A percentile compares a stretch with the other conserved stretches of the same genome.
These are phyloP conservation scores for Pichia sp. DNA, from an alignment of 1,139 yeast species.

Conservation along the genomic window DNA sequence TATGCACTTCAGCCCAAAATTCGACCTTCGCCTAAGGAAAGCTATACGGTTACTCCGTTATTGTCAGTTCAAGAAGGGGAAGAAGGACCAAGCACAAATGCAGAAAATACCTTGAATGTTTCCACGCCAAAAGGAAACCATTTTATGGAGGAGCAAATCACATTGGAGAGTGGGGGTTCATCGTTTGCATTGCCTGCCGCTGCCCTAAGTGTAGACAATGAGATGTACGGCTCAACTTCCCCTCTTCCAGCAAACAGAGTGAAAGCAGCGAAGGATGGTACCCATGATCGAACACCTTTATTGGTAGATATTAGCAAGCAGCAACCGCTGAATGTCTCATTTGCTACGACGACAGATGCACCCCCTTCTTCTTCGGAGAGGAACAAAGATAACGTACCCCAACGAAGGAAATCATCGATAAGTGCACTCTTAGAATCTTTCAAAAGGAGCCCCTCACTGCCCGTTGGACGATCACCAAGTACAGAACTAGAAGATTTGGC, in stretches of 20 bases:
- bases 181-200: conserved; percentile 13
- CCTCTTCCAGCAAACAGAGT: background rate
- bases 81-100: background rate
- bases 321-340: background rate
- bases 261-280: background rate
- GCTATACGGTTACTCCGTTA: background rate
- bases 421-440: conserved; percentile 18
- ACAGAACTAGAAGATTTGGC: conserved; percentile 27
- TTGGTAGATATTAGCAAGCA: conserved; percentile 10
- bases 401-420: conserved; percentile 12
- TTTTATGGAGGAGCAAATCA: conserved; percentile 9
- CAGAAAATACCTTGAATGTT: conserved; percentile 2
- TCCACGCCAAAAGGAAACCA: conserved; percentile 4
- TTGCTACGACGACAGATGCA: background rate
- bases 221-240: conserved; percentile 6
- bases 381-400: background rate
- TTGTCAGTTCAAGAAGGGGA: background rate
- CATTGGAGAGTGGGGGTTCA: background rate
- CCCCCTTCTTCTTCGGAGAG: background rate
- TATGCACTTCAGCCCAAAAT: background rate
- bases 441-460: conserved; percentile 13
- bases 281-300: conserved; percentile 32
- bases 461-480: background rate
- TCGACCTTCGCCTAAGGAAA: background rate
- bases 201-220: conserved; percentile 1